A percentile compares a stretch with the other conserved stretches of the same genome.
phyloP scores from a whole-genome alignment of 345 rosid species.

The Citrus mangshanensis region DNA sequence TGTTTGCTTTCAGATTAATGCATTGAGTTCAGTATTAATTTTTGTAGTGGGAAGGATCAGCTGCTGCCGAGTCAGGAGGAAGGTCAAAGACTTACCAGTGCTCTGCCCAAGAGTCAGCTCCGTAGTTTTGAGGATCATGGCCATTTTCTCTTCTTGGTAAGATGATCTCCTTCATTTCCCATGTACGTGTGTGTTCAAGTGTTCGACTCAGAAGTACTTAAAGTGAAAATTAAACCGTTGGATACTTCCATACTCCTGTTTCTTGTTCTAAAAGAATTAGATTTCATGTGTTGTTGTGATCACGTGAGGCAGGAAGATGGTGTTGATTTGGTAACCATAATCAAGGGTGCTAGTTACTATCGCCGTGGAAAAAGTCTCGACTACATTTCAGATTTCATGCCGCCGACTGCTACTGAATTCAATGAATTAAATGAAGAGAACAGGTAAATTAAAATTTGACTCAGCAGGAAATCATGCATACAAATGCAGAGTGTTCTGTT shows the following conservation, averaged over 20 bases:
- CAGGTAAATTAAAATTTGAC: conserved; percentile 18
- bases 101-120: conserved; percentile 44
- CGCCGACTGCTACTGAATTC: conserved; percentile 53
- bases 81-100: conserved; percentile 46
- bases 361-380: conserved; percentile 52
- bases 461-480: neutral
- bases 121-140: conserved; percentile 53
- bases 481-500: neutral
- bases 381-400: conserved; percentile 49
- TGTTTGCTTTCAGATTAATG: neutral
- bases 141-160: conserved; percentile 80
- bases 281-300: neutral
- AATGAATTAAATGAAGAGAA: conserved; percentile 13
- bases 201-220: neutral
- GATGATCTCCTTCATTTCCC: conserved; percentile 21
- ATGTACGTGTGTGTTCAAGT: neutral
- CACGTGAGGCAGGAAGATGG: conserved; percentile 13
- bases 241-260: neutral
- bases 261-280: neutral
- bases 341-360: conserved; percentile 60
- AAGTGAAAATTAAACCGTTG: neutral
- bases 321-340: conserved; percentile 38
- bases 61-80: conserved; percentile 67
- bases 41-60: conserved; percentile 72
- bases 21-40: neutral